Percentiles rank a stretch among this genome's conserved stretches.
Conservation (phyloP, 805 yeast species). For the Metschnikowia santaceciliae region DNA sequence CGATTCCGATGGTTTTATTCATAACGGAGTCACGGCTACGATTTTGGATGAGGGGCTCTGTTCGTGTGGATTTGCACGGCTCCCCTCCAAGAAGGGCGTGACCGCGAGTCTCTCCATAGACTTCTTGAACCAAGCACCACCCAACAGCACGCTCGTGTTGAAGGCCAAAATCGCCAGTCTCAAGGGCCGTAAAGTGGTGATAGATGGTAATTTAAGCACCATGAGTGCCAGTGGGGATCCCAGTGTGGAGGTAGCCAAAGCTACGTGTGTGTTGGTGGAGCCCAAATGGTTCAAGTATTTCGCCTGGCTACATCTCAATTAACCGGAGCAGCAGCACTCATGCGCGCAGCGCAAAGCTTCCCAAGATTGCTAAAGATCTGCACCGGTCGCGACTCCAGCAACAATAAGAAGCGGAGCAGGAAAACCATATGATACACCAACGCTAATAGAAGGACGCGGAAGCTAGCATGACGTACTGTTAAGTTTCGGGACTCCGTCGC, state of each 20-base stretch:
- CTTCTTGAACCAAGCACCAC: slow-evolving; percentile 60
- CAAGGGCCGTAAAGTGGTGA: slow-evolving; percentile 79
- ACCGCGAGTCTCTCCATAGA: slow-evolving; percentile 73
- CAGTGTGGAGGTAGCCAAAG: slow-evolving; percentile 50
- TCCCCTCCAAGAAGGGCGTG: slow-evolving; percentile 83
- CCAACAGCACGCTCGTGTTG: slow-evolving; percentile 62
- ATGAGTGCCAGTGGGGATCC: slow-evolving; percentile 33
- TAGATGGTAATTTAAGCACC: slow-evolving; percentile 62
- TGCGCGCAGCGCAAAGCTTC: background rate
- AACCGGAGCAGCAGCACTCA: background rate
- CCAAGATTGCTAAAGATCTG: background rate
- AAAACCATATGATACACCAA: too few species aligned
- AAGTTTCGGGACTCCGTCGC: background rate
- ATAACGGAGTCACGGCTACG: slow-evolving; percentile 77
- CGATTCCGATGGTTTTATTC: slow-evolving; percentile 70
- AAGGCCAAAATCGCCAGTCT: slow-evolving; percentile 59
- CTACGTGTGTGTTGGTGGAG: slow-evolving; percentile 71
- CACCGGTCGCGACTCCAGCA: background rate
- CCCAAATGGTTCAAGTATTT: slow-evolving; percentile 85
- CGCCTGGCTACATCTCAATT: slow-evolving; percentile 27
- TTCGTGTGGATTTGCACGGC: slow-evolving; percentile 73
- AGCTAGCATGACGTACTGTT: background rate
- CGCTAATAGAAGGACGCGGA: background rate
- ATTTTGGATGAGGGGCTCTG: slow-evolving; percentile 83
- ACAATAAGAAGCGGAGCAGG: background rate